Evolutionary conservation across 2,329 filamentous ascomycete genomes (phyloP), one percentile per base, ranked within the genome.

Genomic region (Colletotrichum navitas): DNA sequence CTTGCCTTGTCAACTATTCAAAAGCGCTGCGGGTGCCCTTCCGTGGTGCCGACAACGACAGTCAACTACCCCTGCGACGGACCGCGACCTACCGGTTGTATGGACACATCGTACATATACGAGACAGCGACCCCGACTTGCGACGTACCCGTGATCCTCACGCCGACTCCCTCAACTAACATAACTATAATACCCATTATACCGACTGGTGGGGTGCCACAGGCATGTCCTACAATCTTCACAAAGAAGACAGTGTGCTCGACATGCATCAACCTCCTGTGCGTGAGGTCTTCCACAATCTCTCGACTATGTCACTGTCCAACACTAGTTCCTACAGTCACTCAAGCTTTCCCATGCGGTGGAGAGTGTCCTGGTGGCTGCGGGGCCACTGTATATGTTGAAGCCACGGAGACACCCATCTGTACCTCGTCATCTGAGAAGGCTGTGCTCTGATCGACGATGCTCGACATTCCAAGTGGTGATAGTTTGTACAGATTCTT

Each of bases 11-110:
- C 62, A 10, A 66, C 66, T 2, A 68, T 79, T 45, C 61, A 58
- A 26, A 64, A 74, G 14, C 74, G 75, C 3, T 79, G 77, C 61
- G 74, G 71, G 14, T 79, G 78, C 65, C 76, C 78, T 4, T 71
- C 66, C 3, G 47, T 45, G 2, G 64, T 77, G 10, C 66, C 77
- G 21, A 77, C 75, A 3, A 59, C 58, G 5, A 77, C 74, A 7
- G 41, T 66, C 4, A 75, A 71, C 36, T 76, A 72, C 5, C 69
- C 77, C 1, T 79, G 77, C 16, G 68, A 72, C 3, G 75, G 73
- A 0, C 36, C 26, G 0, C 74, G 67, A 51, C 62, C 70, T 24
- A 65, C 56, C 1, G 68, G 54, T 4, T 78, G 75, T 55, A 47
- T 47, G 26, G 11, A 26, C 16, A 74, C 65, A 2, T 59, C 56